A percentile compares a stretch with the other conserved stretches of the same genome.
phyloP scores from a whole-genome alignment of 345 rosid genomes.

The Eucalyptus brandiana region DNA sequence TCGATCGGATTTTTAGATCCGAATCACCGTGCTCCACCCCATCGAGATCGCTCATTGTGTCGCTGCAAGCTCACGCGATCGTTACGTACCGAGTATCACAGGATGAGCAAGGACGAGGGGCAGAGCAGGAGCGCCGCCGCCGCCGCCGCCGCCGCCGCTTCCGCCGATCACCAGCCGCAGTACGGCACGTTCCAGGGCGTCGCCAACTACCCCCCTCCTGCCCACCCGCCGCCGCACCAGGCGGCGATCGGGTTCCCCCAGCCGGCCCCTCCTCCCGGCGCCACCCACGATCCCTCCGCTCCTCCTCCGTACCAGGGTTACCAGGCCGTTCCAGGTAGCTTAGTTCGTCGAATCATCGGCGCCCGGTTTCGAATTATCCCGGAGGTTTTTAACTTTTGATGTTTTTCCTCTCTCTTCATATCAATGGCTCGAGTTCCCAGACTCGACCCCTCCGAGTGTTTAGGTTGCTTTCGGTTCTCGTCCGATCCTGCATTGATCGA shows the following conservation, averaged over 20 bases:
- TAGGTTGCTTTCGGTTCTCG: not conserved
- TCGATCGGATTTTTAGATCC: not conserved
- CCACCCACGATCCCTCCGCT: conserved; percentile 18
- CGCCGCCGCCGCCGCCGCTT: not conserved
- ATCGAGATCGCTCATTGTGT: not conserved
- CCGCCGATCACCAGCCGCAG: conserved; percentile 7
- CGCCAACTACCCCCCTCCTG: conserved; percentile 77
- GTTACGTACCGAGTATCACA: not conserved
- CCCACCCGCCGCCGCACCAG: conserved; percentile 16
- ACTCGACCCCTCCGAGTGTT: not conserved
- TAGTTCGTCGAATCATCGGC: not conserved
- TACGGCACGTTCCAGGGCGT: conserved; percentile 99
- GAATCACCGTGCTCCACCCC: not conserved
- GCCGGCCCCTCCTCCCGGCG: conserved; percentile 76
- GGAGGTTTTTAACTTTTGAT: not conserved
- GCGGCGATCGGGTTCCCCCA: conserved; percentile 74
- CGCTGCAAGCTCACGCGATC: not conserved
- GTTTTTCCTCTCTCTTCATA: not conserved
- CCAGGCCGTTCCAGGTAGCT: conserved; percentile 61
- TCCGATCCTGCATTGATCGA: not conserved
- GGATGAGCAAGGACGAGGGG: not conserved
- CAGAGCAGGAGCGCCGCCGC: not conserved
- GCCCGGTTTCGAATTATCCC: not conserved
- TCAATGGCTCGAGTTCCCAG: not conserved
- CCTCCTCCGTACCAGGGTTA: conserved; percentile 48